Conservation (phyloP, 2,329 filamentous ascomycete genomes). For the Emmonsia crescens region DNA sequence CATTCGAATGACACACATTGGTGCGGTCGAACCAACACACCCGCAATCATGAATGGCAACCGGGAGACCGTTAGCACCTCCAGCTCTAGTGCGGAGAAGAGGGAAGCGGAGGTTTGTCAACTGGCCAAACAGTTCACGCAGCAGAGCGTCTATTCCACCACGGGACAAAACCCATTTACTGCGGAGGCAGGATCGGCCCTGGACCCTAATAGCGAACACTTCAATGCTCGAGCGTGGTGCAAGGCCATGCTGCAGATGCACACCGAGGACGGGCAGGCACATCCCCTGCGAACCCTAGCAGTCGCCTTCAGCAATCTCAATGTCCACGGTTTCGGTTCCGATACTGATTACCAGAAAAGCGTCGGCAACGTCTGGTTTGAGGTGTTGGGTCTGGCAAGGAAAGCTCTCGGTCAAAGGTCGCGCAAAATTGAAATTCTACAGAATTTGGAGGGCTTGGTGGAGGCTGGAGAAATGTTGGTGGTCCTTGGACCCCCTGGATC, state of each 20-base stretch:
- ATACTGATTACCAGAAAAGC: constrained; percentile 34
- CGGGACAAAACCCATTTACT: not conserved
- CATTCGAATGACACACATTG: not conserved
- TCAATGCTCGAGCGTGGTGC: constrained; percentile 37
- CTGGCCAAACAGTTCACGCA: not conserved
- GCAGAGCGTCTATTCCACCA: not conserved
- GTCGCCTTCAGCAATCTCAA: constrained; percentile 28
- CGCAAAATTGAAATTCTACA: constrained; percentile 48
- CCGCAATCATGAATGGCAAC: not conserved
- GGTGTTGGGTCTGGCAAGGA: constrained; percentile 16
- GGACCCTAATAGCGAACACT: constrained; percentile 35
- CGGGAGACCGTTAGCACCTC: not conserved
- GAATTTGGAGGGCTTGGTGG: constrained; percentile 52
- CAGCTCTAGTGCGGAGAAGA: not conserved
- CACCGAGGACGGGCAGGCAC: constrained; percentile 22
- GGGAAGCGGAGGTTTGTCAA: not conserved
- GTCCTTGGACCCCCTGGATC: constrained; percentile 42
- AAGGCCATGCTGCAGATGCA: constrained; percentile 35
- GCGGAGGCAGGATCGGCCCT: constrained; percentile 15
- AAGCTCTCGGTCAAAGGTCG: constrained; percentile 17
- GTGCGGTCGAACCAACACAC: not conserved
- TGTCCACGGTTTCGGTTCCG: constrained; percentile 28
- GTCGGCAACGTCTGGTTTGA: constrained; percentile 33
- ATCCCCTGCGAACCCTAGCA: constrained; percentile 26
- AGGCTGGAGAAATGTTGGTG: constrained; percentile 45